Evolutionary conservation across 371 early-diverging fungal species (phyloP), one percentile per base, ranked within the genome.

Genomic region (Circinella minor): DNA sequence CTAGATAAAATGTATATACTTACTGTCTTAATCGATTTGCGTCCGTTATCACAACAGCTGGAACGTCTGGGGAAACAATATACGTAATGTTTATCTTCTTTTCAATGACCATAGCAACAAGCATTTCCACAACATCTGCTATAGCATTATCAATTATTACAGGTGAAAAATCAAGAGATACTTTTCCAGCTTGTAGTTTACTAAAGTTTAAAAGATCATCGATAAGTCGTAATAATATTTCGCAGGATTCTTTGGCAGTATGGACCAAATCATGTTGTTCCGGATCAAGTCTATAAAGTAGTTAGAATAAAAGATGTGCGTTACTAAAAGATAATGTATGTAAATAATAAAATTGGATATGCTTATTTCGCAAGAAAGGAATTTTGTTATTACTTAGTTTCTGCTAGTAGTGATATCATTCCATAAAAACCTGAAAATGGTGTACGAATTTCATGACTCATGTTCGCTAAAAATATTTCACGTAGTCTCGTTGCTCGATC

Each of bases 171-270:
- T 89, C 89, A 48, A 89, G 55, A 0, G 81, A 76, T 8, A 89
- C 86, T 54, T 89, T 88, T 36, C 88, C 89, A 0, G 89, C 86
- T 71, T 89, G 86, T 38, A 89, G 71, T 47, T 88, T 89, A 67
- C 86, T 86, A 64, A 89, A 89, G 73, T 89, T 88, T 17, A 89
- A 67, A 10, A 89, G 71, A 68, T 89, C 89, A 54, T 89, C 88
- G 66, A 89, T 89, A 37, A 89, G 85, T 20, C 84, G 80, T 39
- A 88, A 72, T 34, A 89, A 47, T 63, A 85, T 85, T 72, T 87
- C 86, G 48, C 87, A 88, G 0, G 84, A 85, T 6, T 82, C 86
- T 63, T 87, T 87, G 17, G 88, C 86, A 54, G 85, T 87, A 60
- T 80, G 81, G 36, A 86, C 86, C 66, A 87, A 72, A 55, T 89